Evolutionary conservation across 306 rosid species (phyloP).

Genomic region (Dicorynia guianensis): DNA sequence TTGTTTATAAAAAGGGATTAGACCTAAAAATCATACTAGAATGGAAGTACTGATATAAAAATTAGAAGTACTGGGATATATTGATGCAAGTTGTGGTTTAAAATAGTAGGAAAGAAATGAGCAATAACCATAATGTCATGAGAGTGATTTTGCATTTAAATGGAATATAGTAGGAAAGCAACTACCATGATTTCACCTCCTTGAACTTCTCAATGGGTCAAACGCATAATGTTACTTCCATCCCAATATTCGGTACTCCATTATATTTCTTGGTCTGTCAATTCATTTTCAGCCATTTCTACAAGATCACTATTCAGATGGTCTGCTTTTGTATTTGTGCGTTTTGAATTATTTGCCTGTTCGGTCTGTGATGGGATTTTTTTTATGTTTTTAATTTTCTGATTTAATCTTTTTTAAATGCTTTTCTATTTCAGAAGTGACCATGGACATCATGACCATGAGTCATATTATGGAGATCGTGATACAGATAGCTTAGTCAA

Average conservation of each 20-base stretch:
- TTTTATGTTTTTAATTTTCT: constrained; percentile 33
- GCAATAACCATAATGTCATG: not conserved
- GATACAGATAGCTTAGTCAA: constrained; percentile 89
- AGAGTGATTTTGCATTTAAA: too few species aligned
- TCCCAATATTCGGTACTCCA: constrained; percentile 19
- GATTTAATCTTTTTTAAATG: constrained; percentile 32
- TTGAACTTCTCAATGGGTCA: constrained; percentile 10
- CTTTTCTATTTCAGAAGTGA: constrained; percentile 66
- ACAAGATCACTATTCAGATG: constrained; percentile 17
- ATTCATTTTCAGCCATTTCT: constrained; percentile 19
- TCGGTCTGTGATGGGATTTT: constrained; percentile 28
- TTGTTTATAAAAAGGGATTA: not conserved
- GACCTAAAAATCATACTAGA: constrained; percentile 10
- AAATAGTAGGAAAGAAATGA: constrained; percentile 28
- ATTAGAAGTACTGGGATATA: constrained; percentile 12
- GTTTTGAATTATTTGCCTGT: constrained; percentile 2
- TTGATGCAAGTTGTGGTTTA: constrained; percentile 25
- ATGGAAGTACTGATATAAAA: constrained; percentile 28
- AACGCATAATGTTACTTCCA: constrained; percentile 25
- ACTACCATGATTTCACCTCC: constrained; percentile 27
- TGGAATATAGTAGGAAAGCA: constrained; percentile 15
- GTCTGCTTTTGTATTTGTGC: constrained; percentile 6
- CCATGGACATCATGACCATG: constrained; percentile 96
- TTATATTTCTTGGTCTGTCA: constrained; percentile 15
- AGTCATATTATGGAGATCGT: constrained; percentile 94